phyloP scores from a whole-genome alignment of 768 basidiomycete genomes.

The Tulasnella calospora region DNA sequence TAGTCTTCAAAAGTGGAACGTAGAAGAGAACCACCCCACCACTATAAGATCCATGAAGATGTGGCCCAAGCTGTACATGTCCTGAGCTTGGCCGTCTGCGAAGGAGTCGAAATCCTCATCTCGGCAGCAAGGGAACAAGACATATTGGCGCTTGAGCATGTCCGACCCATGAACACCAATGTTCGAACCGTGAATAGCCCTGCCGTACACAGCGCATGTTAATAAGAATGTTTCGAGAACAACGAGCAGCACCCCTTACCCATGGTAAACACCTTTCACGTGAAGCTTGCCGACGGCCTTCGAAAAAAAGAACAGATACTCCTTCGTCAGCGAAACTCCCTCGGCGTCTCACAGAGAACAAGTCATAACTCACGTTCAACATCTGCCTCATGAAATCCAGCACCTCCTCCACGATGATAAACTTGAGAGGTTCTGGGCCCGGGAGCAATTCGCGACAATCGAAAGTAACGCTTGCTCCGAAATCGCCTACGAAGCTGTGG shows the following conservation, averaged over 20 bases:
- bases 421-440: neutral
- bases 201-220: neutral
- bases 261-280: neutral
- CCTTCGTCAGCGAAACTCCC: neutral
- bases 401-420: neutral
- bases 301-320: neutral
- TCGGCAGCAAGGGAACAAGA: neutral
- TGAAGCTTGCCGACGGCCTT: neutral
- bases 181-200: neutral
- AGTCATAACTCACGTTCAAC: neutral
- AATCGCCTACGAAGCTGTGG: neutral
- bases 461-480: neutral
- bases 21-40: neutral
- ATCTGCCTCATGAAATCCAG: neutral
- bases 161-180: neutral
- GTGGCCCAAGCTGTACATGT: neutral
- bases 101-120: neutral
- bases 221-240: neutral
- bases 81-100: neutral
- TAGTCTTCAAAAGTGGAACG: neutral
- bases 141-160: neutral
- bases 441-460: neutral
- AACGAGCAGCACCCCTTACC: neutral
- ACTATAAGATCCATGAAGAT: neutral
- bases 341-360: neutral